Percentiles rank a stretch among this genome's conserved stretches.
These are phyloP conservation scores for Xerocomellus chrysenteron DNA, from an alignment of 768 basidiomycete genomes.

Conservation along the genomic window DNA sequence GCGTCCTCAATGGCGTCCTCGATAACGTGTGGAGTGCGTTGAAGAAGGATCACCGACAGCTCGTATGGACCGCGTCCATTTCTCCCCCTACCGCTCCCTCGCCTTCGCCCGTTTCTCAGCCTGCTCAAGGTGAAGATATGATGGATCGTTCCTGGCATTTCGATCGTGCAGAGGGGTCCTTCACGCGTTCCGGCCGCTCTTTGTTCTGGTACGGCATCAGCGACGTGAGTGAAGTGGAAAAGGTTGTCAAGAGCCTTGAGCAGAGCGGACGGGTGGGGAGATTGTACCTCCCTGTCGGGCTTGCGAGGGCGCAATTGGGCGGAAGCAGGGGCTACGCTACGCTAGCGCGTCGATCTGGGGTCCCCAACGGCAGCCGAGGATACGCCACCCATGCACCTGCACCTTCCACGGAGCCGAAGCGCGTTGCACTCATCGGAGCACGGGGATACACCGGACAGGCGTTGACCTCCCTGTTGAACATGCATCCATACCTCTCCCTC, in stretches of 20 bases:
- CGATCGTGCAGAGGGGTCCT: constrained; percentile 96
- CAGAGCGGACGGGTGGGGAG: constrained; percentile 81
- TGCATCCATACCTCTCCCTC: constrained; percentile 86
- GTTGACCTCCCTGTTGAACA: constrained; percentile 79
- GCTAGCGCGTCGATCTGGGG: constrained; percentile 24
- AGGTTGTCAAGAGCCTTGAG: constrained; percentile 71
- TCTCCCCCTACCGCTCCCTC: constrained; percentile 13
- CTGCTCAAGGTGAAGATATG: constrained; percentile 69
- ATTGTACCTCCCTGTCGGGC: constrained; percentile 69
- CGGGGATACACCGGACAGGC: constrained; percentile 96
- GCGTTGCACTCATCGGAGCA: constrained; percentile 92
- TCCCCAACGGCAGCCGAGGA: constrained; percentile 60
- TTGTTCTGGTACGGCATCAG: constrained; percentile 98
- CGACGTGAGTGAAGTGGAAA: constrained; percentile 90
- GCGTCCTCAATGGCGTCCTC: constrained; percentile 89
- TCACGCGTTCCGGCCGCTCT: constrained; percentile 90
- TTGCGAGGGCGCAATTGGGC: constrained; percentile 17
- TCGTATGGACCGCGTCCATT: constrained; percentile 97
- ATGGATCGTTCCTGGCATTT: constrained; percentile 95
- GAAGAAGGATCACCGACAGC: constrained; percentile 87
- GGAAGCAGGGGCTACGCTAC: constrained; percentile 23
- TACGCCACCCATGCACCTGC: constrained; percentile 65
- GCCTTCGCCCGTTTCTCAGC: constrained; percentile 1
- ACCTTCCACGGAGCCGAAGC: constrained; percentile 67
- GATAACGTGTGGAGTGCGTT: constrained; percentile 98